Percentiles rank a stretch among this genome's conserved stretches.
Evolutionary conservation across 257 asterid genomes (phyloP).

Genomic region (Forsythia suspensa): DNA sequence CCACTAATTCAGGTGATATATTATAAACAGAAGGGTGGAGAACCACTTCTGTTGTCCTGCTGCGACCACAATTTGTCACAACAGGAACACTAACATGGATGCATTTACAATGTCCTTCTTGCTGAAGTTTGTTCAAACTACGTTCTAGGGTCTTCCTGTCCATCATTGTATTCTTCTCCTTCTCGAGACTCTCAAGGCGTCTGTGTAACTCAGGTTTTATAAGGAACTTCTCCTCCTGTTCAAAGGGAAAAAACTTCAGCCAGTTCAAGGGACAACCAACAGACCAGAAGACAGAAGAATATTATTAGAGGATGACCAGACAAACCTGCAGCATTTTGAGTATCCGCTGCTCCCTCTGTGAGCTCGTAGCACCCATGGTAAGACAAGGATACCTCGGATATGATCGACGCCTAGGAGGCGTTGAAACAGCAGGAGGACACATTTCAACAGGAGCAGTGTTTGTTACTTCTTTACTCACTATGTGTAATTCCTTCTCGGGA

Average conservation of each 20-base stretch:
- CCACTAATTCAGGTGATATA: conserved; percentile 56
- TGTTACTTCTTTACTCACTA: conserved; percentile 29
- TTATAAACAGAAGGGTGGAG: conserved; percentile 73
- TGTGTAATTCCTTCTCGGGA: conserved; percentile 36
- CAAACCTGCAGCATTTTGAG: conserved; percentile 84
- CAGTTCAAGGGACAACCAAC: conserved; percentile 24
- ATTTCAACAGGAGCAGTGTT: conserved; percentile 32
- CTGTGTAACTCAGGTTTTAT: conserved; percentile 76
- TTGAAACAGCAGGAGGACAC: conserved; percentile 35
- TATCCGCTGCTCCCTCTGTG: conserved; percentile 79
- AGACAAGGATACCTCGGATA: conserved; percentile 57
- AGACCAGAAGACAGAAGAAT: conserved; percentile 21
- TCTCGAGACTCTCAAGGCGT: conserved; percentile 74
- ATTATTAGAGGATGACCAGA: conserved; percentile 19
- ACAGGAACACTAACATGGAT: conserved; percentile 63
- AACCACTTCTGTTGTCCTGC: conserved; percentile 64
- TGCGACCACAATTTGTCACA: conserved; percentile 77
- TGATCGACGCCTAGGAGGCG: conserved; percentile 54
- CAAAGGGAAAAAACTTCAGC: conserved; percentile 28
- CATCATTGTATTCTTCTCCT: conserved; percentile 57
- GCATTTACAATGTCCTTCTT: conserved; percentile 82
- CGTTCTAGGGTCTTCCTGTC: conserved; percentile 82
- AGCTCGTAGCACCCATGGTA: conserved; percentile 46
- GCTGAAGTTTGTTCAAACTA: conserved; percentile 73
- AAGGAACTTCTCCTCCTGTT: conserved; percentile 89